Conservation (phyloP, 2,329 filamentous ascomycete genomes). For the Aspergillus ustus region DNA sequence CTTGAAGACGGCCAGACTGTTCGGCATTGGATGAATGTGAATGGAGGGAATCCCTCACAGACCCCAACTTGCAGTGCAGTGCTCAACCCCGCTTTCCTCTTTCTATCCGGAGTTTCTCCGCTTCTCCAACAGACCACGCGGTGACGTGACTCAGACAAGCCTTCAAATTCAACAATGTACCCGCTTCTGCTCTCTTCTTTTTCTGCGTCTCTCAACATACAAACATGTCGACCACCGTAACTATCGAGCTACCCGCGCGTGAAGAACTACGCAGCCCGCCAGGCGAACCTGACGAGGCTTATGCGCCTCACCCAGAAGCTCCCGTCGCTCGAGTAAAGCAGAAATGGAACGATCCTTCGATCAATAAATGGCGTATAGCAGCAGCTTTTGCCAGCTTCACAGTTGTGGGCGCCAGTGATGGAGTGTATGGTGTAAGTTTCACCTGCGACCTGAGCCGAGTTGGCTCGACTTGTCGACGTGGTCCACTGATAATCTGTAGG, state of each 20-base stretch:
- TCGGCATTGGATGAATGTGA: not conserved
- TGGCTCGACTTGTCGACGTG: constrained; percentile 8
- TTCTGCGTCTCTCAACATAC: not conserved
- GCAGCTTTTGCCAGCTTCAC: constrained; percentile 59
- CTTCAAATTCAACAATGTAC: not conserved
- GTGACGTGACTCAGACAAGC: constrained; percentile 1
- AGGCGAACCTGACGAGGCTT: constrained; percentile 9
- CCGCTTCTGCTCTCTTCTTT: not conserved
- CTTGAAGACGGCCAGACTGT: not conserved
- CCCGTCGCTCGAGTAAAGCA: constrained; percentile 19
- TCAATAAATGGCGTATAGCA: constrained; percentile 24
- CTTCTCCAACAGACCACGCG: constrained; percentile 1
- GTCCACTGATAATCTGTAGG: constrained; percentile 33
- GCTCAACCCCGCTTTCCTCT: constrained; percentile 4
- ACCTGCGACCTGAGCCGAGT: constrained; percentile 13
- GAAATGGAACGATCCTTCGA: constrained; percentile 24
- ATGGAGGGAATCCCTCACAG: not conserved
- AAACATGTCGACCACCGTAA: constrained; percentile 12
- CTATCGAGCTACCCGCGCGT: constrained; percentile 3
- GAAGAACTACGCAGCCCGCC: not conserved
- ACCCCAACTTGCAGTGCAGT: not conserved
- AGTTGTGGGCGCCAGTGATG: constrained; percentile 60
- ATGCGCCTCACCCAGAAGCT: constrained; percentile 4
- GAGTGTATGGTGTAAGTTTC: constrained; percentile 56
- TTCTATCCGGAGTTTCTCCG: constrained; percentile 4